Evolutionary conservation across 2,329 filamentous ascomycete species (phyloP), one percentile per base, ranked within the genome.

Genomic region (Pseudofabraea citricarpa): DNA sequence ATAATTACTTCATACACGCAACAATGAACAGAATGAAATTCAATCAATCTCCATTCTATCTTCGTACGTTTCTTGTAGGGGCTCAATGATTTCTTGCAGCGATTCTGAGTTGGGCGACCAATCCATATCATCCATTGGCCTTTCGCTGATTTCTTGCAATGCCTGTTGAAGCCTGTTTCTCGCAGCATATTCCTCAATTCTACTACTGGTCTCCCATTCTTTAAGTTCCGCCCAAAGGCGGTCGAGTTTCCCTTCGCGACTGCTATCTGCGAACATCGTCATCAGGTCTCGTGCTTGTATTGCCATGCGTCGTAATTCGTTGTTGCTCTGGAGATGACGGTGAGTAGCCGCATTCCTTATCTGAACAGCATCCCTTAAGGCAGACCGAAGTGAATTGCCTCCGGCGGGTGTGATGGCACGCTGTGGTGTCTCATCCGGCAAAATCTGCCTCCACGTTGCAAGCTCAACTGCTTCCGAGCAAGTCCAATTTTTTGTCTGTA

Each of bases 41-140:
- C n/a, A 44, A 49, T 57, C 56, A 31, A 57, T 46, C 23, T 59
- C 56, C 55, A 59, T 59, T 44, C 43, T 48, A 31, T 59, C 56
- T 40, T 24, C 15, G 26, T 44, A 44, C 24, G 43, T 29, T 22
- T 45, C 31, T 12, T 48, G 24, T 4, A 41, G 43, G 19, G 27
- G 18, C 18, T 37, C 26, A n/a, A 37, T 41, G n/a, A 57, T 29
- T 45, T 60, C 51, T 40, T 57, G 33, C 8, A 60, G 46, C n/a
- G 53, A 56, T 16, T 55, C 52, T 19, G 45, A 18, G 45, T 60
- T 60, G 9, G 57, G 55, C 9, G 58, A 59, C 59, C 59, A 61
- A 47, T 61, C 58, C 58, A 61, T 60, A 44, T 59, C 57, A 43
- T 59, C 51, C 23, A 61, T 46, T 2, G 55, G 56, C 8, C 46